Conservation (phyloP, 2,329 filamentous ascomycete genomes). For the Mollisia scopiformis region DNA sequence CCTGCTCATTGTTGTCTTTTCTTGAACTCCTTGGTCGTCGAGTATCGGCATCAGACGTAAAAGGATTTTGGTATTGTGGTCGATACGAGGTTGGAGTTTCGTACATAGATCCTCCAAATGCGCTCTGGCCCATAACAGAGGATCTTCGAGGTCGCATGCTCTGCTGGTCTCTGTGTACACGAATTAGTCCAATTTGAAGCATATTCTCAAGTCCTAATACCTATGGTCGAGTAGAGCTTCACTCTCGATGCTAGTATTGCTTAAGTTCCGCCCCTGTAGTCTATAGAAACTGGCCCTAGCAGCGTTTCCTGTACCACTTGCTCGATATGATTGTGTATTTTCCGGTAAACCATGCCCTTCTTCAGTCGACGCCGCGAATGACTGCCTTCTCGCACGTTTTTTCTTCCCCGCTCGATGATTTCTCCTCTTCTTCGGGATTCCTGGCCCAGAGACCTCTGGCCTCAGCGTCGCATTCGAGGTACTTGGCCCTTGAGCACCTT, state of each 20-base stretch:
- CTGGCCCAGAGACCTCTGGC: slow-evolving; percentile 15
- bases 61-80: slow-evolving; percentile 36
- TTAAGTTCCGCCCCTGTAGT: slow-evolving; percentile 61
- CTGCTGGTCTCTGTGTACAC: slow-evolving; percentile 38
- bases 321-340: slow-evolving; percentile 40
- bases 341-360: slow-evolving; percentile 39
- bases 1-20: slow-evolving; percentile 52
- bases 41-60: slow-evolving; percentile 28
- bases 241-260: slow-evolving; percentile 87
- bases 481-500: slow-evolving; percentile 14
- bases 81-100: slow-evolving; percentile 39
- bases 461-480: slow-evolving; percentile 23
- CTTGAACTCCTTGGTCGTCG: slow-evolving; percentile 33
- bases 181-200: slow-evolving; percentile 11
- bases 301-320: slow-evolving; percentile 28
- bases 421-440: slow-evolving; percentile 61
- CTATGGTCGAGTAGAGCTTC: slow-evolving; percentile 86
- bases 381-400: slow-evolving; percentile 75
- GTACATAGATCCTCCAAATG: slow-evolving; percentile 39
- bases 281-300: slow-evolving; percentile 49
- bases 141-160: slow-evolving; percentile 66
- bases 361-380: slow-evolving; percentile 71
- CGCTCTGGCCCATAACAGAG: slow-evolving; percentile 47
- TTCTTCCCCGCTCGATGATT: slow-evolving; percentile 79
- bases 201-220: slow-evolving; percentile 43